Conservation (phyloP, 2,329 filamentous ascomycete species). For the Phialophora macrospora region DNA sequence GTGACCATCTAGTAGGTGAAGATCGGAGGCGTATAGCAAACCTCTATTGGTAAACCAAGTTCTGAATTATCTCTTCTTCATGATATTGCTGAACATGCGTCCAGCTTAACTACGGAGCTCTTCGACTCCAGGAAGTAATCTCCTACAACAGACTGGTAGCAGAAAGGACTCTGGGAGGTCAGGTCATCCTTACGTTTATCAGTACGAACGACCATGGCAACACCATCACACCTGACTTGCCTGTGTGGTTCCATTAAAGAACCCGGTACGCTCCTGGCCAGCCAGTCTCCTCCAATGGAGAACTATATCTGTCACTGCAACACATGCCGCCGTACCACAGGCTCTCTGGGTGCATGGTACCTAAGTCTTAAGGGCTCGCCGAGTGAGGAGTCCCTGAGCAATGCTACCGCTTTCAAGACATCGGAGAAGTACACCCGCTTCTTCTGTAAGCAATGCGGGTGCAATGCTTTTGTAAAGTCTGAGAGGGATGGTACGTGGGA, state of each 20-base stretch:
- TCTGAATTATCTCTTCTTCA: neutral
- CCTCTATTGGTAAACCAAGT: neutral
- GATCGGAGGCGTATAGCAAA: neutral
- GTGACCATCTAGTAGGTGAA: neutral
- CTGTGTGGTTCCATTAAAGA: slow-evolving; percentile 30
- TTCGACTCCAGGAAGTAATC: neutral
- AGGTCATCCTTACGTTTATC: neutral
- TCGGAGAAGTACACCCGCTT: slow-evolving; percentile 42
- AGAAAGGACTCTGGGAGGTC: neutral
- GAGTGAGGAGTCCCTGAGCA: slow-evolving; percentile 41
- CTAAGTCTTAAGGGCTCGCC: slow-evolving; percentile 20
- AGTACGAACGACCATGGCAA: slow-evolving; percentile 15
- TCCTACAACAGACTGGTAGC: neutral
- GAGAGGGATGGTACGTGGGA: slow-evolving; percentile 25
- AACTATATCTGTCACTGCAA: slow-evolving; percentile 54
- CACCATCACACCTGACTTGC: slow-evolving; percentile 22
- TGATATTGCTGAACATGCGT: neutral
- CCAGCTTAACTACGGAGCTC: neutral
- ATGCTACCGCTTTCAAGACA: slow-evolving; percentile 46
- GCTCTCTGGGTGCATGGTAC: slow-evolving; percentile 48
- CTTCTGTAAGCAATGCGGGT: slow-evolving; percentile 48
- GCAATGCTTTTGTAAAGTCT: slow-evolving; percentile 25
- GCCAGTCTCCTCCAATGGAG: slow-evolving; percentile 20
- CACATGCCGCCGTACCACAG: slow-evolving; percentile 55
- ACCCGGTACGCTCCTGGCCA: slow-evolving; percentile 21